Evolutionary conservation across 78 protist genomes (phyloP).

Genomic region (Acrasis kona): DNA sequence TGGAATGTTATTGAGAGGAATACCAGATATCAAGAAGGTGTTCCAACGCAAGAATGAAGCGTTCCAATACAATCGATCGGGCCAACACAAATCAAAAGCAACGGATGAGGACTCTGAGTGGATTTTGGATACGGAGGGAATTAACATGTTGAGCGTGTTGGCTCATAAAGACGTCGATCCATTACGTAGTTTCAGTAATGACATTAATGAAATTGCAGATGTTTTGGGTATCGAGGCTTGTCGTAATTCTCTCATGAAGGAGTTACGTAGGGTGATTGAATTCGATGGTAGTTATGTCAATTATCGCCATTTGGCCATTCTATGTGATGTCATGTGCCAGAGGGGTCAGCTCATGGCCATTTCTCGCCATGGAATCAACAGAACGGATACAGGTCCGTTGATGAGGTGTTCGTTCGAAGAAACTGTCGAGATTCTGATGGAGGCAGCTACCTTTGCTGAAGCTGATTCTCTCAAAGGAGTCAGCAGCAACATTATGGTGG

Average conservation of each 20-base stretch:
- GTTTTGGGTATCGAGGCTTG: constrained; percentile 98
- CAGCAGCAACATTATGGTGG: constrained; percentile 91
- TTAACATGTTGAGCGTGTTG: constrained; percentile 68
- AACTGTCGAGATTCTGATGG: constrained; percentile 92
- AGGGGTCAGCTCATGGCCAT: constrained; percentile 90
- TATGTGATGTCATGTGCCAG: constrained; percentile 95
- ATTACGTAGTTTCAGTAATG: constrained; percentile 72
- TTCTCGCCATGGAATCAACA: constrained; percentile 98
- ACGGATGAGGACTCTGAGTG: constrained; percentile 49
- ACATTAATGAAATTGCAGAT: constrained; percentile 80
- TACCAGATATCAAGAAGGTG: constrained; percentile 68
- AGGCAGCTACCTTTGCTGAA: constrained; percentile 89
- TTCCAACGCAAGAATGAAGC: not conserved
- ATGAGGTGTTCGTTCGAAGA: constrained; percentile 96
- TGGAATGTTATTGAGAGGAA: constrained; percentile 66
- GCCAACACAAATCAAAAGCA: not conserved
- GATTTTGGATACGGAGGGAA: constrained; percentile 85
- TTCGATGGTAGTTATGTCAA: constrained; percentile 94
- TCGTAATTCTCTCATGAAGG: constrained; percentile 71
- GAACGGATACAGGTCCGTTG: constrained; percentile 56
- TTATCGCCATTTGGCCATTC: constrained; percentile 92
- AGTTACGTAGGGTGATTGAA: constrained; percentile 73
- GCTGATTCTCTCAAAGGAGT: constrained; percentile 86
- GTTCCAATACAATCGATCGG: too few relatives aligned
- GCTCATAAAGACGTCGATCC: constrained; percentile 68